Evolutionary conservation across 1,139 yeast species (phyloP), one percentile per base, ranked within the genome.

Genomic region (Schwanniomyces etchellsii): DNA sequence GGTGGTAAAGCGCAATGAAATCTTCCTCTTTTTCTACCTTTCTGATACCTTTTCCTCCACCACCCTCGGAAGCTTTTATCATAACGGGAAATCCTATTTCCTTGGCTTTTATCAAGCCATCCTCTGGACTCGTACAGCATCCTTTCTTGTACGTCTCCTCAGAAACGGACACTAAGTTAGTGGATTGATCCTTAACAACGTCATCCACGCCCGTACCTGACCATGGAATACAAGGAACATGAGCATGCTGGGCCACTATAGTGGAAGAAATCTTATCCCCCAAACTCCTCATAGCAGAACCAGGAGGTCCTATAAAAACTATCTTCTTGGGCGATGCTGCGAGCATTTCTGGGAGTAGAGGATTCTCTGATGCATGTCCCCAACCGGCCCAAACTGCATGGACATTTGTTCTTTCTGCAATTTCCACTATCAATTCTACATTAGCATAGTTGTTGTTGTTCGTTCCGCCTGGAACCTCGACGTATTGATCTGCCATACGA

Each of bases 351-450:
- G 99, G 99, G 44, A 91, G 75, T 36, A 70, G 60, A 12, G 99
- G 99, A 63, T 93, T 91, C 64, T 91, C 99, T 15, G 96, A 85
- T 23, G 99, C 99, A 57, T 93, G 98, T 48, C 99, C 99, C 97
- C 97, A 83, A 47, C 99, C 99, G 21, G 99, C 98, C 99, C 99
- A 91, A 37, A 91, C 99, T 16, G 98, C 99, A 56, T 91, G 95
- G 35, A 84, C 97, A 43, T 86, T 77, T 31, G 95, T 81, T 64
- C 96, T 81, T 65, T 91, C 98, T 26, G 99, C 99, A 35, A 91
- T 70, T 52, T 91, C 99, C 30, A 91, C 96, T 59, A 91, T 91
- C 43, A 91, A 71, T 47, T 93, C 98, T 39, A 91, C 99, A 52
- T 91, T 91, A 48, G 99, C 98, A 56, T 89, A 89, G 61, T 91